Percentiles rank a stretch among this genome's conserved stretches.
phyloP scores from a whole-genome alignment of 495 filamentous ascomycete species.

The Aspergillus taichungensis region DNA sequence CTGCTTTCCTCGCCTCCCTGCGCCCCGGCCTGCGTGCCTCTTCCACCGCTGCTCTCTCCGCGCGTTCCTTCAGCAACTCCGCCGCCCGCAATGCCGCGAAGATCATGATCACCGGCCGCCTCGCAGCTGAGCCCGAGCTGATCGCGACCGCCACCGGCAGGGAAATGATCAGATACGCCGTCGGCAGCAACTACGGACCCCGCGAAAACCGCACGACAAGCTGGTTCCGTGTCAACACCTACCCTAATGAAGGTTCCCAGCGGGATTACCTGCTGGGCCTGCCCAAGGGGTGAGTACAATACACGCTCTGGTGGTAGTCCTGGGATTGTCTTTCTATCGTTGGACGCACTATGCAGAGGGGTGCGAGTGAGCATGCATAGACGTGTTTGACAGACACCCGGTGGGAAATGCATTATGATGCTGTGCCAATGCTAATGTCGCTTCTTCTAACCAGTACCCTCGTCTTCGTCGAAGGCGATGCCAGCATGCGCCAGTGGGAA shows the following conservation, averaged over 20 bases:
- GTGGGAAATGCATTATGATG: too few species aligned
- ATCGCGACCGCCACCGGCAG: conserved; percentile 52
- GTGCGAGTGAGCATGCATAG: too few species aligned
- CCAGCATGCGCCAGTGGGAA: conserved; percentile 48
- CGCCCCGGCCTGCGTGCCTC: conserved; percentile 27
- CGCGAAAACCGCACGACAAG: conserved; percentile 57
- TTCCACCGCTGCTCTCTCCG: conserved; percentile 26
- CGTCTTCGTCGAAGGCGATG: conserved; percentile 68
- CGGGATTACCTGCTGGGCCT: conserved; percentile 57
- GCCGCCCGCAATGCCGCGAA: conserved; percentile 38
- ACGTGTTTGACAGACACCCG: too few species aligned
- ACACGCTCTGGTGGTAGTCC: neutral
- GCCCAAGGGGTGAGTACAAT: conserved; percentile 66
- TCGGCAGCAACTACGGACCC: conserved; percentile 51
- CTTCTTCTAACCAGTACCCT: conserved; percentile 40
- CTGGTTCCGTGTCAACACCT: conserved; percentile 68
- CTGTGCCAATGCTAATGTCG: conserved; percentile 1
- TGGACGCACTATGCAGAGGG: too few species aligned
- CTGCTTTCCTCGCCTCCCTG: conserved; percentile 40
- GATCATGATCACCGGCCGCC: conserved; percentile 68
- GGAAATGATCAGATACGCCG: conserved; percentile 58
- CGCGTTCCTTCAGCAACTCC: conserved; percentile 52
- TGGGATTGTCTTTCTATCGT: too few species aligned
- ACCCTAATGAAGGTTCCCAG: conserved; percentile 48
- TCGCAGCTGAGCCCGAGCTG: conserved; percentile 62